Evolutionary conservation across 371 early-diverging fungal genomes (phyloP).

Genomic region (Dichotomocladium elegans): DNA sequence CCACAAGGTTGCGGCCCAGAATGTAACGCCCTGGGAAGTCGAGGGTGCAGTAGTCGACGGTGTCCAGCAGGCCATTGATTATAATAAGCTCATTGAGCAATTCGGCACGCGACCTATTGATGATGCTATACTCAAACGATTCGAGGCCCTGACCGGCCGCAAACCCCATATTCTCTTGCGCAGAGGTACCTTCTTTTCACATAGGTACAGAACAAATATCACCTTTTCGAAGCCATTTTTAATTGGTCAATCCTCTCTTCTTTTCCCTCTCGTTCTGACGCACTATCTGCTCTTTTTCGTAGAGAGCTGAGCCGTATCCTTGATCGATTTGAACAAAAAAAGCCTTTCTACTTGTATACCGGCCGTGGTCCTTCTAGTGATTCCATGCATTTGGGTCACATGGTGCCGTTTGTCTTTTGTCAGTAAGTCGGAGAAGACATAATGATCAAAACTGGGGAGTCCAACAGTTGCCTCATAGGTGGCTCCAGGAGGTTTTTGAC

Average conservation of each 20-base stretch:
- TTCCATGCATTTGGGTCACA: conserved; percentile 99
- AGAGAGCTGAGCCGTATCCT: conserved; percentile 92
- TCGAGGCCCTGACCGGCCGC: conserved; percentile 85
- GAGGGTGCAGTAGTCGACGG: conserved; percentile 91
- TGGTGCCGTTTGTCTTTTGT: conserved; percentile 98
- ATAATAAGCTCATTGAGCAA: conserved; percentile 89
- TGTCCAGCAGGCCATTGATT: conserved; percentile 89
- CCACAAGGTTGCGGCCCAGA: conserved; percentile 45
- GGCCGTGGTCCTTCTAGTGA: conserved; percentile 98
- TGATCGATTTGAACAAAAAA: conserved; percentile 89
- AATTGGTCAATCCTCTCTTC: too few relatives aligned
- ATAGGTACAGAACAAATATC: too few relatives aligned
- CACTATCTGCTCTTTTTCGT: too few relatives aligned
- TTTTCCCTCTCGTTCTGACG: too few relatives aligned
- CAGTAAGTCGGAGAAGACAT: conserved; percentile 57
- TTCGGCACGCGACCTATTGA: conserved; percentile 94
- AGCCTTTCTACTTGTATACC: conserved; percentile 99
- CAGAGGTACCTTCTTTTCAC: conserved; percentile 97
- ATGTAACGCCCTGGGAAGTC: conserved; percentile 97
- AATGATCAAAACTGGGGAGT: too few relatives aligned
- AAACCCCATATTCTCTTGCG: conserved; percentile 86
- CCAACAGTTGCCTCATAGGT: conserved; percentile 51
- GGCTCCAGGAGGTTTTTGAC: conserved; percentile 97
- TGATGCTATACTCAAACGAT: conserved; percentile 70
- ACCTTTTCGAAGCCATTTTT: too few relatives aligned